Evolutionary conservation across 2,329 filamentous ascomycete species (phyloP).

Genomic region (Pseudocercospora pini-densiflorae): DNA sequence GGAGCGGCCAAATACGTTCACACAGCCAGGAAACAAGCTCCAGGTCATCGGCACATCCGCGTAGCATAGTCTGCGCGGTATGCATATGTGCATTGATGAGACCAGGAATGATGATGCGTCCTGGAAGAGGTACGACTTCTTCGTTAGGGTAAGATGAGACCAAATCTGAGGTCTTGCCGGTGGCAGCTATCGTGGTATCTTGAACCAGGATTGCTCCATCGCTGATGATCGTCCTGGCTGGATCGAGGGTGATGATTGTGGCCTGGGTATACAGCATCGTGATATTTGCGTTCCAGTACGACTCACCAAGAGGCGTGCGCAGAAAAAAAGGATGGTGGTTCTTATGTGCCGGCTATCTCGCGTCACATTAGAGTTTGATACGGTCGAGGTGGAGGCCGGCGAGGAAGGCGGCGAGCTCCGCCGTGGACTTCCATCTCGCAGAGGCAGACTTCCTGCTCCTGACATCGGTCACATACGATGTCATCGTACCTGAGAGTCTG

Average conservation of each 20-base stretch:
- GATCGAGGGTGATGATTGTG: constrained; percentile 59
- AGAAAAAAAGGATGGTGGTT: neutral
- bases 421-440: too few relatives aligned
- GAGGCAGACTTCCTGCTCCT: too few relatives aligned
- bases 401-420: neutral
- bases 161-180: constrained; percentile 48
- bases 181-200: constrained; percentile 46
- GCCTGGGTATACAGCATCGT: constrained; percentile 54
- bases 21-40: constrained; percentile 58
- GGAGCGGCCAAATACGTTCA: constrained; percentile 56
- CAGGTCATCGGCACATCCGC: constrained; percentile 56
- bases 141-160: constrained; percentile 37
- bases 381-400: neutral
- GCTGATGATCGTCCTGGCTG: constrained; percentile 49
- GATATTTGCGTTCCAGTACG: neutral
- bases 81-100: constrained; percentile 59
- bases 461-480: too few relatives aligned
- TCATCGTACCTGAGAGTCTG: too few relatives aligned
- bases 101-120: constrained; percentile 55
- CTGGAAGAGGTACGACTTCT: constrained; percentile 42
- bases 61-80: constrained; percentile 54
- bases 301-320: neutral
- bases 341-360: neutral
- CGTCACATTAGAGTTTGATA: neutral
- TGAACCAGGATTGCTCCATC: constrained; percentile 53